phyloP scores from a whole-genome alignment of 768 basidiomycete genomes.

The Macrolepiota fuliginosa region DNA sequence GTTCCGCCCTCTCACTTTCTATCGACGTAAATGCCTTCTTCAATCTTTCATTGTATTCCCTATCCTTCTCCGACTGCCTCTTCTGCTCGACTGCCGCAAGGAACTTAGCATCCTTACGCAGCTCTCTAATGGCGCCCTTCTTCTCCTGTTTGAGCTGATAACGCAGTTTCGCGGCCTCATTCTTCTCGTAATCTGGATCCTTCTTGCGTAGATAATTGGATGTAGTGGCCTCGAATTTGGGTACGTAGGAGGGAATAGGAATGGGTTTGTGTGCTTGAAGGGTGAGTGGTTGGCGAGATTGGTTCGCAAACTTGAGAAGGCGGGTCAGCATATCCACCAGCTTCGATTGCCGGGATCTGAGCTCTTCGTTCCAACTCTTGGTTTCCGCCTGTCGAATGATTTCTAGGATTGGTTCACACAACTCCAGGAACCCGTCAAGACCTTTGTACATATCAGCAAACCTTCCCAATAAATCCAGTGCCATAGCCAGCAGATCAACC shows the following conservation, averaged over 20 bases:
- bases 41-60: constrained; percentile 77
- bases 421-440: constrained; percentile 80
- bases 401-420: constrained; percentile 66
- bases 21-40: constrained; percentile 74
- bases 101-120: constrained; percentile 94
- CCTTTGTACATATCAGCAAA: constrained; percentile 78
- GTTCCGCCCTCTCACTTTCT: constrained; percentile 89
- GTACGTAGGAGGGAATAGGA: constrained; percentile 89
- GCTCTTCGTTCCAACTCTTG: constrained; percentile 41
- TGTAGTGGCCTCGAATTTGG: constrained; percentile 82
- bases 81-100: constrained; percentile 85
- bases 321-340: constrained; percentile 51
- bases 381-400: constrained; percentile 55
- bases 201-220: constrained; percentile 76
- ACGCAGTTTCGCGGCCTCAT: constrained; percentile 82
- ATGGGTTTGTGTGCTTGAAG: constrained; percentile 96
- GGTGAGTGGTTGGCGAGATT: constrained; percentile 72
- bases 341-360: constrained; percentile 29
- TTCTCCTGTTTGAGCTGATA: constrained; percentile 91
- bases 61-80: constrained; percentile 84
- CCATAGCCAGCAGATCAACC: constrained; percentile 62
- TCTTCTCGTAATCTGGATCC: constrained; percentile 92
- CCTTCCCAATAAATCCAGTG: constrained; percentile 60
- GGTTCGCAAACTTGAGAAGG: constrained; percentile 68
- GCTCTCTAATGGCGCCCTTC: constrained; percentile 95